These are phyloP conservation scores for Clarireedia sp. DNA, from an alignment of 2,329 filamentous ascomycete species.

Conservation along the genomic window DNA sequence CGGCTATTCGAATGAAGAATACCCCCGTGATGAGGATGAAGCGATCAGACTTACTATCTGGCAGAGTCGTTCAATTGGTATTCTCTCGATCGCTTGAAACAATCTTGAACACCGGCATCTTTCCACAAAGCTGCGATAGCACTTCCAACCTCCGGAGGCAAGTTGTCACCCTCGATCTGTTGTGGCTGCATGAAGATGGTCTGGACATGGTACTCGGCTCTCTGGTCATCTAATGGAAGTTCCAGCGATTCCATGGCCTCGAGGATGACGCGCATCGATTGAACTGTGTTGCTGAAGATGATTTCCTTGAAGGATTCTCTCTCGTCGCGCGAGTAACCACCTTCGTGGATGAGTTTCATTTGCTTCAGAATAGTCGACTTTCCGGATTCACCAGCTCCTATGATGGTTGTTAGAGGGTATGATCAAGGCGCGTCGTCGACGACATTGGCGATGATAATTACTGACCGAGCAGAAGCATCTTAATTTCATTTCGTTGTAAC, in stretches of 20 bases:
- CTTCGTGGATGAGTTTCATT: slow-evolving; percentile 99
- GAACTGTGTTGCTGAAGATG: slow-evolving; percentile 89
- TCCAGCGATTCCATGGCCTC: slow-evolving; percentile 85
- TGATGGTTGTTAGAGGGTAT: slow-evolving; percentile 13
- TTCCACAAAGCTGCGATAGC: slow-evolving; percentile 80
- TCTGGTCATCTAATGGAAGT: slow-evolving; percentile 65
- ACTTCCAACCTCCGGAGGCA: slow-evolving; percentile 69
- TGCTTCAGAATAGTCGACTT: slow-evolving; percentile 93
- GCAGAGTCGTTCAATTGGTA: slow-evolving; percentile 95
- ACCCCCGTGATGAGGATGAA: background rate
- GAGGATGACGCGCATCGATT: slow-evolving; percentile 85
- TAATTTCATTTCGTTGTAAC: slow-evolving; percentile 99
- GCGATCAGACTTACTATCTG: slow-evolving; percentile 61
- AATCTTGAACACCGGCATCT: slow-evolving; percentile 78
- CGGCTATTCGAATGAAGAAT: background rate
- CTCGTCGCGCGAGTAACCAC: slow-evolving; percentile 95
- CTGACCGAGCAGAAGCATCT: slow-evolving; percentile 97
- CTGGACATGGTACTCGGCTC: slow-evolving; percentile 30
- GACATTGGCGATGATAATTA: background rate
- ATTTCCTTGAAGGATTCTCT: slow-evolving; percentile 91
- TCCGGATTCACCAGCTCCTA: slow-evolving; percentile 81
- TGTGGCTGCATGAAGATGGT: slow-evolving; percentile 33
- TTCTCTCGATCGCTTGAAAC: slow-evolving; percentile 75
- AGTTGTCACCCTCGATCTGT: slow-evolving; percentile 72
- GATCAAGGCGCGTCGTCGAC: background rate